Conservation (phyloP, 164 flowering plant genomes). For the Tetracentron sinense region DNA sequence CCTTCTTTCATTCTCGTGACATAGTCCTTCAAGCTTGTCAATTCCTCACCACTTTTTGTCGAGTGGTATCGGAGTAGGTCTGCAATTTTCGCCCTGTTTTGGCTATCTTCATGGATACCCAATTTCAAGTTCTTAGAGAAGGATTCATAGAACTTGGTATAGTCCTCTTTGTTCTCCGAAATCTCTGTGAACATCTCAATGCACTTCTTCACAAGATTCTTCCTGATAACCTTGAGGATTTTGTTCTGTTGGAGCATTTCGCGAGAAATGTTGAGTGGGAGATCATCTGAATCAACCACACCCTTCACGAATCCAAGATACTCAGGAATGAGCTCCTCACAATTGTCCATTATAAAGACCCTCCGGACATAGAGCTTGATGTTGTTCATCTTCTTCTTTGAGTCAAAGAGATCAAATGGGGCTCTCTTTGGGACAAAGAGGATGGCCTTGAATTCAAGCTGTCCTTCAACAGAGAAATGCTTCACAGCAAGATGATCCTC, state of each 20-base stretch:
- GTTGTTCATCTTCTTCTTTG: conserved; percentile 58
- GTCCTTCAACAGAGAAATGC: conserved; percentile 68
- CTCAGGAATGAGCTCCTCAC: conserved; percentile 61
- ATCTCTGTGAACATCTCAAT: conserved; percentile 61
- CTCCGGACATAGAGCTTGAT: conserved; percentile 59
- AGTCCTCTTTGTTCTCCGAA: conserved; percentile 59
- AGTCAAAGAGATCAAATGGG: conserved; percentile 60
- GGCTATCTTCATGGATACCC: conserved; percentile 61
- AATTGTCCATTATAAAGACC: conserved; percentile 60
- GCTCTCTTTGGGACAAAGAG: conserved; percentile 58
- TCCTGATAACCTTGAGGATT: conserved; percentile 61
- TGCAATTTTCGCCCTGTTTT: conserved; percentile 55
- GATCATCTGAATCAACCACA: conserved; percentile 58
- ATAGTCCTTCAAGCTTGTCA: conserved; percentile 71
- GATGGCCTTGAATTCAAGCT: conserved; percentile 56
- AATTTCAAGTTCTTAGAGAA: conserved; percentile 63
- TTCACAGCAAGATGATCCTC: conserved; percentile 56
- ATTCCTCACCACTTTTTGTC: conserved; percentile 66
- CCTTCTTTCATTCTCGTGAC: conserved; percentile 76
- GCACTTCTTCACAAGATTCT: conserved; percentile 73
- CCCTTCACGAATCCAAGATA: conserved; percentile 58
- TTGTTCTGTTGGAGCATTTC: conserved; percentile 66
- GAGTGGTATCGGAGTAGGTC: conserved; percentile 57
- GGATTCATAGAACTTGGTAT: conserved; percentile 56
- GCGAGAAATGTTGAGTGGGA: conserved; percentile 65